Conservation (phyloP, 768 basidiomycete genomes). For the Mycena olivaceomarginata region DNA sequence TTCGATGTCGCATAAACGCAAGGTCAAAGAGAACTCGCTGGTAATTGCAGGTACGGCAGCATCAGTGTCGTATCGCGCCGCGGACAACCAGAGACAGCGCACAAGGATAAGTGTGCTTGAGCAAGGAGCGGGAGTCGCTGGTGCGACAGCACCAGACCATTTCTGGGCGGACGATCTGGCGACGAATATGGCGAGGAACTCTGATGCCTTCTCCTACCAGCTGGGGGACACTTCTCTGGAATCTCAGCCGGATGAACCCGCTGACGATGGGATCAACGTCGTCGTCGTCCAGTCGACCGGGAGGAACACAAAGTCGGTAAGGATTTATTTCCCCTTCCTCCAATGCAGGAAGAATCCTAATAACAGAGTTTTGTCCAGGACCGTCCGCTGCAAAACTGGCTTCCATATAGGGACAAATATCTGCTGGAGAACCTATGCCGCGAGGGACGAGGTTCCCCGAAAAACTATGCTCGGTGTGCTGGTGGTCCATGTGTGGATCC, state of each 20-base stretch:
- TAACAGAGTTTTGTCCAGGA: slow-evolving; percentile 1
- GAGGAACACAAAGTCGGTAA: neutral
- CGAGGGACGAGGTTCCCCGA: slow-evolving; percentile 9
- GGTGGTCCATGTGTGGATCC: neutral
- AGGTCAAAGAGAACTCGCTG: neutral
- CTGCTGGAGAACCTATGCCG: neutral
- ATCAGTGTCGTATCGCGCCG: neutral
- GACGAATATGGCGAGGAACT: neutral
- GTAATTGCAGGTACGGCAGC: neutral
- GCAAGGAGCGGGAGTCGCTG: too few species aligned
- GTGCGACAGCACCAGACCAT: neutral
- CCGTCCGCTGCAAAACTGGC: slow-evolving; percentile 14
- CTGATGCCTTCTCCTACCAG: slow-evolving; percentile 3
- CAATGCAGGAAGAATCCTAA: neutral
- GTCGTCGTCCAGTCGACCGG: neutral
- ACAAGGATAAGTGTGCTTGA: neutral
- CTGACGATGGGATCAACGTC: neutral
- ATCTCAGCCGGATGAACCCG: neutral
- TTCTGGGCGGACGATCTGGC: slow-evolving; percentile 19
- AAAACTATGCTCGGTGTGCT: neutral
- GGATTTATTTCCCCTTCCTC: neutral
- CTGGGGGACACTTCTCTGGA: neutral
- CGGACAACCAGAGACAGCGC: neutral
- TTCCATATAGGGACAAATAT: neutral
- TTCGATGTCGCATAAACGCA: neutral